phyloP scores from a whole-genome alignment of 2,329 filamentous ascomycete species.

The Tolypocladium cylindrosporum region DNA sequence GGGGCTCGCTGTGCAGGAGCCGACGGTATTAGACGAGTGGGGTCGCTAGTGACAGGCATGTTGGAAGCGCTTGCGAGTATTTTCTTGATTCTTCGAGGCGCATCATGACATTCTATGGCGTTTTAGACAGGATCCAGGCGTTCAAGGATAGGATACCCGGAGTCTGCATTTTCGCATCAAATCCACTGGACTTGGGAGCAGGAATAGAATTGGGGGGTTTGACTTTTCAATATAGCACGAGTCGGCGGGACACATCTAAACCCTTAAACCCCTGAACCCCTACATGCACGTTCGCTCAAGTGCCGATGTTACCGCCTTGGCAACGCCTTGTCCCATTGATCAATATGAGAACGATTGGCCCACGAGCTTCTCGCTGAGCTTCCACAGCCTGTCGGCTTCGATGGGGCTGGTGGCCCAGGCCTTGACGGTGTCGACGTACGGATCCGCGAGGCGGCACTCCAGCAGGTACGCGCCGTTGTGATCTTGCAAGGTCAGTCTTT shows the following conservation, averaged over 20 bases:
- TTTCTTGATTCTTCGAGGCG: background rate
- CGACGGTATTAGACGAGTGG: constrained; percentile 32
- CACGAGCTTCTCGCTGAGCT: constrained; percentile 34
- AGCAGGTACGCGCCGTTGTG: constrained; percentile 22
- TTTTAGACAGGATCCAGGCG: background rate
- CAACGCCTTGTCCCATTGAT: background rate
- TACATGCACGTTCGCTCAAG: background rate
- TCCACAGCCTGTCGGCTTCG: constrained; percentile 34
- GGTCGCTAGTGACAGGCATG: background rate
- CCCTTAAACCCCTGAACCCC: background rate
- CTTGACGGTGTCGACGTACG: constrained; percentile 16
- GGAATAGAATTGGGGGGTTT: no score
- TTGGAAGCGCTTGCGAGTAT: background rate
- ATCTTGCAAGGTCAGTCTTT: constrained; percentile 3
- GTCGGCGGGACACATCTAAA: background rate
- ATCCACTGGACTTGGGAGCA: background rate
- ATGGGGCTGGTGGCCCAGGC: constrained; percentile 19
- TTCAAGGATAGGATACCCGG: background rate
- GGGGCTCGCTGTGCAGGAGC: constrained; percentile 25
- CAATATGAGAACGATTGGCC: constrained; percentile 26
- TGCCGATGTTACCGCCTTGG: background rate
- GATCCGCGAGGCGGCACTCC: constrained; percentile 21
- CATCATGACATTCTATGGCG: background rate
- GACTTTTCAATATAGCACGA: background rate
- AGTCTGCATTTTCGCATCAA: background rate